Evolutionary conservation across 768 basidiomycete species (phyloP).

Genomic region (Boletus eberwhitei): DNA sequence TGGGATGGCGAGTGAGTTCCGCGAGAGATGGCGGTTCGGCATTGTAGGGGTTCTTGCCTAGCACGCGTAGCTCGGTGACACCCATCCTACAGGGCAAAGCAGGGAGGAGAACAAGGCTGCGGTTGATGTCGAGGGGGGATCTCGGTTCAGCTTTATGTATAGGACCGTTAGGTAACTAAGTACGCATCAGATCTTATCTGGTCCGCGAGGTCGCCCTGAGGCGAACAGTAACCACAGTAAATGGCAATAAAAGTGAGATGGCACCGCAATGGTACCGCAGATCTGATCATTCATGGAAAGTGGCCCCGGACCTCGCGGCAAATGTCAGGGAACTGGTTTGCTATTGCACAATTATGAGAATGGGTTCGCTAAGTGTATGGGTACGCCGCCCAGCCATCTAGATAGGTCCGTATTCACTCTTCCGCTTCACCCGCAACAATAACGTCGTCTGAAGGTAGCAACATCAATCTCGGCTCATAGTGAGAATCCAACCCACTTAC

Average conservation of each 20-base stretch:
- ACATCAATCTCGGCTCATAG: neutral
- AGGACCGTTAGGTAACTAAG: neutral
- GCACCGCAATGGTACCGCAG: too few relatives aligned
- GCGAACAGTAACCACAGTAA: neutral
- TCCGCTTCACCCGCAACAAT: conserved; percentile 70
- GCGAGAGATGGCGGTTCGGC: conserved; percentile 64
- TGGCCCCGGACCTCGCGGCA: neutral
- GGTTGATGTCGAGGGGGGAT: too few relatives aligned
- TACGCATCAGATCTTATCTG: neutral
- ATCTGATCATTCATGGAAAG: neutral
- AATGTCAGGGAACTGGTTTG: neutral
- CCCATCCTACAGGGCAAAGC: conserved; percentile 16
- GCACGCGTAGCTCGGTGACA: conserved; percentile 13
- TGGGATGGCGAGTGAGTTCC: conserved; percentile 40
- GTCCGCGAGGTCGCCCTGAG: neutral
- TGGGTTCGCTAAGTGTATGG: conserved; percentile 17
- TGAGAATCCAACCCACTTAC: conserved; percentile 38
- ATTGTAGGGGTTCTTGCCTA: conserved; percentile 53
- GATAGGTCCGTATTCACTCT: conserved; percentile 40
- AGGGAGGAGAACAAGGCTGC: neutral
- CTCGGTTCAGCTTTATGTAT: neutral
- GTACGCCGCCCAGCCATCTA: conserved; percentile 13
- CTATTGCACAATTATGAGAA: conserved; percentile 25
- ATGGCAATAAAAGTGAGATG: neutral
- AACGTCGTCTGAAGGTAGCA: conserved; percentile 61